Conservation (phyloP, 176 grass and related monocot genomes). For the Pontederia paniculata region DNA sequence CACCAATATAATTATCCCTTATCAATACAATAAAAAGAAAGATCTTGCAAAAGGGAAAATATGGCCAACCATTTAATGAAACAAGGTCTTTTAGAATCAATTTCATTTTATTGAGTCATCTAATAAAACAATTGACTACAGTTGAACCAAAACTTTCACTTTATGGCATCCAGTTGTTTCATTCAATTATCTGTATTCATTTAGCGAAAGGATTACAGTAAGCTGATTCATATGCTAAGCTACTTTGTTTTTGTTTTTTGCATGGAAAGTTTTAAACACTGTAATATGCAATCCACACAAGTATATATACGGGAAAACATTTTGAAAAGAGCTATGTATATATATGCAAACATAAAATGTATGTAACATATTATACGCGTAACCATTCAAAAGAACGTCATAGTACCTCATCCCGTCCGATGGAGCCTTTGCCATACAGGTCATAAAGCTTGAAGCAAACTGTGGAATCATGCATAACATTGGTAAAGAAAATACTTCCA, state of each 20-base stretch:
- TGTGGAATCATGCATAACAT: constrained; percentile 23
- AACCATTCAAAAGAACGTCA: not conserved
- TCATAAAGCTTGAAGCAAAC: constrained; percentile 96
- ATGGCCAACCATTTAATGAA: not conserved
- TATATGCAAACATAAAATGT: constrained; percentile 2
- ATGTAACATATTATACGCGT: not conserved
- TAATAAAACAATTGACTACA: not conserved
- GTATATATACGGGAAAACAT: too few relatives aligned
- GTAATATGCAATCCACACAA: too few relatives aligned
- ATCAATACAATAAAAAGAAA: not conserved
- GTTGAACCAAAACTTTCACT: not conserved
- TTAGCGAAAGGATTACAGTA: not conserved
- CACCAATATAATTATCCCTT: too few relatives aligned
- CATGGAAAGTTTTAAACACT: too few relatives aligned
- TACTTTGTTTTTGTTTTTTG: not conserved
- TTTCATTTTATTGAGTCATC: not conserved
- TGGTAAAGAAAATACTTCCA: constrained; percentile 13
- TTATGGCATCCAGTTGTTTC: not conserved
- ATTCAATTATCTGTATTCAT: not conserved
- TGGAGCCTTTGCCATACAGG: constrained; percentile 78
- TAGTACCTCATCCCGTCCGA: constrained; percentile 86
- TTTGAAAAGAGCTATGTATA: too few relatives aligned
- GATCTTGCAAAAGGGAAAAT: not conserved
- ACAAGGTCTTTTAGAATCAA: too few relatives aligned
- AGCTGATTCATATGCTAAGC: not conserved